These are phyloP conservation scores for Circinella umbellata DNA, from an alignment of 371 early-diverging fungal genomes.

Conservation along the genomic window DNA sequence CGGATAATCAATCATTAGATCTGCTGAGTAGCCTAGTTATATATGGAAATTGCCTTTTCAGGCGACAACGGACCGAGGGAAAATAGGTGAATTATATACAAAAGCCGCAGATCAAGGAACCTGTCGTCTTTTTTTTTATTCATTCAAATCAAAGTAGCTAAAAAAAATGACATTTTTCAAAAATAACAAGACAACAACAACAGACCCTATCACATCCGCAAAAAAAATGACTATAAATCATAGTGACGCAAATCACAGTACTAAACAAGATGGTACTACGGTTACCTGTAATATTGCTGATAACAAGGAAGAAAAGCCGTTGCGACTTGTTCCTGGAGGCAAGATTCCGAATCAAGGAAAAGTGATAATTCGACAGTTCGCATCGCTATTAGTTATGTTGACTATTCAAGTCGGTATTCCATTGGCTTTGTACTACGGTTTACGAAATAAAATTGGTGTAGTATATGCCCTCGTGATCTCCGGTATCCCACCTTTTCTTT, in stretches of 20 bases:
- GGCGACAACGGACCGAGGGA: neutral
- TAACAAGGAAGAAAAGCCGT: neutral
- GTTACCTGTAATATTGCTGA: neutral
- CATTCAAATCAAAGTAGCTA: neutral
- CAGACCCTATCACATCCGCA: no score
- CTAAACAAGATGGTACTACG: neutral
- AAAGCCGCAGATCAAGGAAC: neutral
- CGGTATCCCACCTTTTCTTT: conserved; percentile 50
- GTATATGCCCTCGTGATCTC: conserved; percentile 51
- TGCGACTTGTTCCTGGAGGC: conserved; percentile 11
- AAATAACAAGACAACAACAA: no score
- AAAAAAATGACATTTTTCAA: no score
- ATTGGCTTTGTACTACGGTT: conserved; percentile 41
- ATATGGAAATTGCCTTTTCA: neutral
- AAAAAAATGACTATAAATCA: neutral
- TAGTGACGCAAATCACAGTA: neutral
- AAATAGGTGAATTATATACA: neutral
- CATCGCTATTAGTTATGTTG: conserved; percentile 21
- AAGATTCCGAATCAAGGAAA: conserved; percentile 9
- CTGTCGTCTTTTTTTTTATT: neutral
- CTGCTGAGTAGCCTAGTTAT: no score
- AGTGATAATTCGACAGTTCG: neutral
- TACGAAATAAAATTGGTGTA: conserved; percentile 29
- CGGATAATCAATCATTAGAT: no score
- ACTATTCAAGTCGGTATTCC: conserved; percentile 44